Evolutionary conservation across 352 stramenopile species (phyloP), one percentile per base, ranked within the genome.

Genomic region (Globisporangium spinosum): DNA sequence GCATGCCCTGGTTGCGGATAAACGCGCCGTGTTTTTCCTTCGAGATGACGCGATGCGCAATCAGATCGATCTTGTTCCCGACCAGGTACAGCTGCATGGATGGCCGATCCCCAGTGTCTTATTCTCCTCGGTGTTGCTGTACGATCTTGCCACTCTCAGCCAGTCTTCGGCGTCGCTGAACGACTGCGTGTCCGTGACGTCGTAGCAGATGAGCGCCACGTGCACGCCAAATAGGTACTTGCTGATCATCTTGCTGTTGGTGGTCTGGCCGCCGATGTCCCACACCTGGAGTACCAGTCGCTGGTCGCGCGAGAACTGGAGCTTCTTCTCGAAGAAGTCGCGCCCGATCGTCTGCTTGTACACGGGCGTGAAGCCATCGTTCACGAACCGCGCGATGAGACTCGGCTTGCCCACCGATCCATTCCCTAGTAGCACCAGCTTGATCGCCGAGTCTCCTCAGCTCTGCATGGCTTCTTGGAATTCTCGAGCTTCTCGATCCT

Each of bases 191-290:
- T 96, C 87, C 40, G 89, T 96, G 32, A 96, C 83, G 58, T 96
- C 87, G 64, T 96, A 97, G 71, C 89, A 95, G 12, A 96, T 61
- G 67, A 96, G 70, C 25, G 87, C 86, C 15, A 95, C 83, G 60
- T 95, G 73, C 25, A 84, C 83, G 32, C 82, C 84, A 53, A 83
- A 96, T 27, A 96, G 67, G 71, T 96, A 95, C 70, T 95, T 96
- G 69, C 64, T 70, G 56, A 96, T 70, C 87, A 96, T 97, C 65
- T 89, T 92, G 73, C 88, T 95, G 70, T 81, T 85, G 66, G 93
- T 92, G n/a, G 77, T 94, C 69, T 97, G 90, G 9, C 89, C 88
- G 20, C 89, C 90, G 58, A 96, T 96, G 76, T 97, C 90, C 87
- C 88, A 96, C 8, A 97, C 80, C 65, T 96, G 85, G 23, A 96